Percentiles rank a stretch among this genome's conserved stretches.
Conservation (phyloP, 2,329 filamentous ascomycete genomes). For the Graphium sp. region DNA sequence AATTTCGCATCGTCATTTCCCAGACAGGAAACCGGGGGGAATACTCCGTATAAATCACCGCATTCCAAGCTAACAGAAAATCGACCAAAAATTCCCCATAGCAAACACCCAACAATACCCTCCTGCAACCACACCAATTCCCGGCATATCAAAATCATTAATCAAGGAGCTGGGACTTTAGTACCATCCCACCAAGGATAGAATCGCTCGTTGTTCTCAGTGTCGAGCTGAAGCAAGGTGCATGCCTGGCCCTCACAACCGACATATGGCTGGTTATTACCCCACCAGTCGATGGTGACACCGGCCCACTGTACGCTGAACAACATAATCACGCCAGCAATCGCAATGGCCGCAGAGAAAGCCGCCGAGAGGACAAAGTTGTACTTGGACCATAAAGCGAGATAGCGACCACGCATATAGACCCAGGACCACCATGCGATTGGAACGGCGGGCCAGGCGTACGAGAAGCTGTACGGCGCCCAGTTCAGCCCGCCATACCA, state of each 20-base stretch:
- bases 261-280: conserved; percentile 14
- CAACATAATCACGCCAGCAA: conserved; percentile 28
- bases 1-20: no score
- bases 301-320: conserved; percentile 24
- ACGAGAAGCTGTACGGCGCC: conserved; percentile 28
- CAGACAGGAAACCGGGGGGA: no score
- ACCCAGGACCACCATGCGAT: conserved; percentile 30
- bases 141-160: no score
- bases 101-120: no score
- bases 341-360: conserved; percentile 24
- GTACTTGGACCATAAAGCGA: conserved; percentile 31
- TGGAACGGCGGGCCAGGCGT: conserved; percentile 27
- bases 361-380: conserved; percentile 30
- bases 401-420: conserved; percentile 24
- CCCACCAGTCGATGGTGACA: conserved; percentile 25
- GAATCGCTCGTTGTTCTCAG: no score
- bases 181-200: no score
- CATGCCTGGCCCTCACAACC: conserved; percentile 11
- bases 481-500: conserved; percentile 20
- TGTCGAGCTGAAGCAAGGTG: no score
- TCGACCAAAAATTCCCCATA: no score
- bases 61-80: no score
- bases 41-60: no score
- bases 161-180: no score
- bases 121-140: no score